Base-by-base conservation (phyloP, 495 filamentous ascomycete species). In the Rostrohypoxylon terebratum region DNA sequence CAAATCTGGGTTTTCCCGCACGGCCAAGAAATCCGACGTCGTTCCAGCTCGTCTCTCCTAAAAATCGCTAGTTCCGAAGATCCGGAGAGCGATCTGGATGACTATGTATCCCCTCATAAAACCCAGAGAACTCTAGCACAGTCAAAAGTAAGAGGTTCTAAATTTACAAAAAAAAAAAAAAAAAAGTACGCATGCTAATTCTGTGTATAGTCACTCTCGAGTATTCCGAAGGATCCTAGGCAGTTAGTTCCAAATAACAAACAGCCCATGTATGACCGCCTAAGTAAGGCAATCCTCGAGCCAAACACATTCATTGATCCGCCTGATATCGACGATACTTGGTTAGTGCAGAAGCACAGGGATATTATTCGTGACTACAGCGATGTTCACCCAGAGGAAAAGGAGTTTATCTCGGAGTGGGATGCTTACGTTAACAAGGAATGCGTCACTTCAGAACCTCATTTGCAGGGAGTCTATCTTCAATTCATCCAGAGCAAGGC, bases 341-440 rank as follows among this genome's bases (percentile, higher is more conserved):
- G 85, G 86, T 77, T 88, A 9, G 71, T 83, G 5, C 81, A 83
- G 50, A 88, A 87, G 73, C 83, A 86, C 64, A 79, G 82, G 23
- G 83, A 87, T 55, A 81, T 78, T 59, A 82, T 87, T 31, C 74
- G 79, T 9, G 86, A 88, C 61, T 87, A 83, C 58, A 79, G 77
- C 45, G 86, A 87, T 66, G 77, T 87, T 10, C 77, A 81, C 16
- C 76, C 75, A 13, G 77, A 77, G 13, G 86, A 88, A 59, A 86
- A 85, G 62, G 86, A 87, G 63, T 87, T 83, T 60, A 80, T 86
- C 66, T 77, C 77, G 48, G 79, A 81, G 53, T 88, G 84, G 84
- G 85, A 88, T 58, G 76, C 79, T 2, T 87, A 83, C 48, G 82
- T 86, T 25, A 80, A 83, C 42, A 74, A 69, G 33, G 77, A 82